Base-by-base conservation (phyloP, 345 rosid species). In the Eucalyptus rudis region DNA sequence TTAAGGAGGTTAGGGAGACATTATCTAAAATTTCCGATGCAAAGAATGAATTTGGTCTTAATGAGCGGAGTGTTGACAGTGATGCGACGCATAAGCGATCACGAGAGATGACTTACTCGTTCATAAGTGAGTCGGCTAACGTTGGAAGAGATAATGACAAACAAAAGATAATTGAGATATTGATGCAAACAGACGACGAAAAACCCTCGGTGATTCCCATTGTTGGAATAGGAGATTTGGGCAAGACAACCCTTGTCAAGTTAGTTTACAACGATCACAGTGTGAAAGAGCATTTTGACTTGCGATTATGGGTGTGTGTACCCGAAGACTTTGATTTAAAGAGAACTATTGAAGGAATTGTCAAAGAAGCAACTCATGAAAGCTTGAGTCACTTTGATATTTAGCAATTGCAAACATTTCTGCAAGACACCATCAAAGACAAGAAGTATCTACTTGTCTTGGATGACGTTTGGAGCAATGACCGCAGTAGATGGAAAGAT, bases 141-240 rank as follows among this genome's bases (percentile, higher is more conserved):
- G 14, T 59, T 0, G 31, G 31, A 59, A 59, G 66, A 59, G 15
- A 25, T 5, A 10, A 0, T 25, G 66, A 27, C 66, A 59, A 59
- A 59, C n/a, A 27, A 25, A 59, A 59, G 15, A 27, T 59, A 59
- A 59, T 59, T 0, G 0, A 59, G 7, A 25, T 27, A 0, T 25
- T 59, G 66, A 59, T 25, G 66, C 15, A 0, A 4, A 5, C 1
- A 2, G 14, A 59, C 1, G 1, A 59, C 4, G 0, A 11, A 56
- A 25, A 11, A 2, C 66, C 0, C 2, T 59, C 14, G 4, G n/a
- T n/a, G n/a, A n/a, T n/a, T n/a, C n/a, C n/a, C n/a, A n/a, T n/a
- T n/a, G n/a, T n/a, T n/a, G n/a, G n/a, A n/a, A n/a, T n/a, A n/a
- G n/a, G 66, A 25, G 66, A 31, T 59, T 25, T 59, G 31, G 66